phyloP scores from a whole-genome alignment of 192 early-diverging fungal genomes.

The Coemansia sp. region DNA sequence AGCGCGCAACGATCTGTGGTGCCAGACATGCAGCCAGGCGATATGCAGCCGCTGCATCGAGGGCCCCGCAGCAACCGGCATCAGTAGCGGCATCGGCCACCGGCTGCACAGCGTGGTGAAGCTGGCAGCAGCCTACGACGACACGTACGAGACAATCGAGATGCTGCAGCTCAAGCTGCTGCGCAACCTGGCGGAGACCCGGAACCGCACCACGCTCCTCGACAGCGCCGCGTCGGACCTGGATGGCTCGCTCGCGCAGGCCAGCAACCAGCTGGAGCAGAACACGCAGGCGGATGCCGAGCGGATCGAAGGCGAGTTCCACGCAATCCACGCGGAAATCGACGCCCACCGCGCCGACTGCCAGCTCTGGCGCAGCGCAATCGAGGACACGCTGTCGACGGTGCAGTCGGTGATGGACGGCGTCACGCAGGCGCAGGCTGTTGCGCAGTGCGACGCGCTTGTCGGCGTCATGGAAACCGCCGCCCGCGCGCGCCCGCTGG shows the following conservation, averaged over 20 bases:
- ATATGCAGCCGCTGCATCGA: constrained; percentile 37
- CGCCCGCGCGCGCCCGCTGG: constrained; percentile 12
- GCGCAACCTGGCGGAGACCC: constrained; percentile 28
- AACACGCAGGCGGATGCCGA: neutral
- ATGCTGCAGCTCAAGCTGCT: constrained; percentile 33
- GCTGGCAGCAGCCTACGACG: constrained; percentile 48
- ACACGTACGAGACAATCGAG: constrained; percentile 46
- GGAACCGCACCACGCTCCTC: constrained; percentile 23
- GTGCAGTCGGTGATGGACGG: constrained; percentile 48
- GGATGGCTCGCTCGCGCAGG: constrained; percentile 7
- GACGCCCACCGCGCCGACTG: constrained; percentile 7
- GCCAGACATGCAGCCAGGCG: constrained; percentile 27
- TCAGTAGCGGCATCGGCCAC: constrained; percentile 7
- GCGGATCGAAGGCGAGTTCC: neutral
- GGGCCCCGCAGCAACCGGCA: neutral
- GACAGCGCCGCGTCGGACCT: constrained; percentile 9
- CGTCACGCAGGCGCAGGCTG: constrained; percentile 36
- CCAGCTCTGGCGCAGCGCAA: constrained; percentile 24
- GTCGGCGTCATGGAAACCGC: constrained; percentile 17
- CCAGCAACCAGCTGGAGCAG: constrained; percentile 11
- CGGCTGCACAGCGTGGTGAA: constrained; percentile 18
- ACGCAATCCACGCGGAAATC: constrained; percentile 1
- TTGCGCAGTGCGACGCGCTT: constrained; percentile 22
- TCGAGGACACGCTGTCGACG: constrained; percentile 26
- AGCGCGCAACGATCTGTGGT: constrained; percentile 43